Percentiles rank a stretch among this genome's conserved stretches.
phyloP scores from a whole-genome alignment of 495 filamentous ascomycete genomes.

The Trichoderma asperelloides region DNA sequence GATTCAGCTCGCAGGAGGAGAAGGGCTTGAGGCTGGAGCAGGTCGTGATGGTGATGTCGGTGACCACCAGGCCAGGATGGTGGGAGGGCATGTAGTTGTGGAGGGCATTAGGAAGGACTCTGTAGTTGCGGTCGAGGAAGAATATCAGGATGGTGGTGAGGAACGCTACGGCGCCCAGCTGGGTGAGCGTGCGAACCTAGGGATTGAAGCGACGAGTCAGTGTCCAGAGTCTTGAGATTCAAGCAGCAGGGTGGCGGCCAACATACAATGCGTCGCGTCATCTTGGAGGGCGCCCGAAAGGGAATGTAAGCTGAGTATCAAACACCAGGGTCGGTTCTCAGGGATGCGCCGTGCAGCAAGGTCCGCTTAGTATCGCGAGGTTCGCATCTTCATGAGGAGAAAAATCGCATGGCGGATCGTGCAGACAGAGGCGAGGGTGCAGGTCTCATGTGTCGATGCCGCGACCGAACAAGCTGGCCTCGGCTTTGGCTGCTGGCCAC shows the following conservation, averaged over 20 bases:
- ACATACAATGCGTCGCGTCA: conserved; percentile 39
- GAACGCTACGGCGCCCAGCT: conserved; percentile 59
- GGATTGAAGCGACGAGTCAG: background rate
- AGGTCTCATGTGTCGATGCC: background rate
- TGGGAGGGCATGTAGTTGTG: conserved; percentile 77
- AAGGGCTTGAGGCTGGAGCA: conserved; percentile 72
- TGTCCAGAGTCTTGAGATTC: background rate
- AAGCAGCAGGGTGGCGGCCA: background rate
- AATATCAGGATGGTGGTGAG: conserved; percentile 62
- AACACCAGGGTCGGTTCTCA: background rate
- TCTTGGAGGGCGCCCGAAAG: conserved; percentile 13
- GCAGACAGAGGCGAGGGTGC: background rate
- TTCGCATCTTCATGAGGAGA: background rate
- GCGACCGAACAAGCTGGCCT: background rate
- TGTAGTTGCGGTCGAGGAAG: conserved; percentile 71
- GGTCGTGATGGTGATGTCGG: conserved; percentile 74
- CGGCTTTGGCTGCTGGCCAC: too few species aligned
- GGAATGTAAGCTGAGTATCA: background rate
- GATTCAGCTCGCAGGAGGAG: conserved; percentile 68
- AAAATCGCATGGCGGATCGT: background rate
- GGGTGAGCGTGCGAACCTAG: conserved; percentile 73
- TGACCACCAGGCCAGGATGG: conserved; percentile 72
- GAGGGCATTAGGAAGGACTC: conserved; percentile 71
- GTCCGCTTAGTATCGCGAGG: background rate
- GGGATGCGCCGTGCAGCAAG: background rate